Evolutionary conservation across 768 basidiomycete species (phyloP), one percentile per base, ranked within the genome.

Genomic region (Agaricus subrufescens): DNA sequence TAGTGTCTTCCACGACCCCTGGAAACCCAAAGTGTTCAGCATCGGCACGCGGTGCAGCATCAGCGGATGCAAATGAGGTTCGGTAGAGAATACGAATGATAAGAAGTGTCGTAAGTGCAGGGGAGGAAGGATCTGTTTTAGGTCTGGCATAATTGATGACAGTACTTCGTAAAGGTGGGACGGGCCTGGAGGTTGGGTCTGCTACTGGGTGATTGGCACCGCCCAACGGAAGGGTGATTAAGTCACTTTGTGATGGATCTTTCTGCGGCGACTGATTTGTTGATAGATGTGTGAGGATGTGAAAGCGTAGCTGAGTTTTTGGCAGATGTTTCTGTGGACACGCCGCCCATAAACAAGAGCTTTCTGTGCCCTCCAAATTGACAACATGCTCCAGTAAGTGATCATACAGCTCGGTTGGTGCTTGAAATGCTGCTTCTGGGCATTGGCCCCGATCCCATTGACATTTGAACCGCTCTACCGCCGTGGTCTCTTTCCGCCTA

Each of bases 21-120:
- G 94, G 94, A 68, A 96, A 91, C 0, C 94, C 94, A 68, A 94
- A 96, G 60, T 91, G 89, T 56, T 95, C 91, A 23, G 81, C 87
- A 64, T 91, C 87, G 2, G 78, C 85, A 27, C 89, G 79, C 31
- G 89, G 89, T 0, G 80, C 80, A 45, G 71, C 75, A 60, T 90
- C 89, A 7, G 77, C 74, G 5, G 87, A 82, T 19, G 86, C 85
- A 63, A 92, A 91, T 1, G 93, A 83, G 4, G 84, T 81, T 45
- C 90, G 80, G 67, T 91, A 94, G 19, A 96, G 76, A 56, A 93
- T 85, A 8, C 94, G 88, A 46, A 95, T 80, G 58, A 91, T 83
- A 25, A 95, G 80, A 14, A 94, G 72, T 2, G 94, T 87, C 0
- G 91, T 88, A 34, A 95, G 80, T 3, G 92, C 85, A 50, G 79